Percentiles rank a stretch among this genome's conserved stretches.
These are phyloP conservation scores for Fimicolochytrium jonesii DNA, from an alignment of 192 early-diverging fungal species.

Conservation along the genomic window DNA sequence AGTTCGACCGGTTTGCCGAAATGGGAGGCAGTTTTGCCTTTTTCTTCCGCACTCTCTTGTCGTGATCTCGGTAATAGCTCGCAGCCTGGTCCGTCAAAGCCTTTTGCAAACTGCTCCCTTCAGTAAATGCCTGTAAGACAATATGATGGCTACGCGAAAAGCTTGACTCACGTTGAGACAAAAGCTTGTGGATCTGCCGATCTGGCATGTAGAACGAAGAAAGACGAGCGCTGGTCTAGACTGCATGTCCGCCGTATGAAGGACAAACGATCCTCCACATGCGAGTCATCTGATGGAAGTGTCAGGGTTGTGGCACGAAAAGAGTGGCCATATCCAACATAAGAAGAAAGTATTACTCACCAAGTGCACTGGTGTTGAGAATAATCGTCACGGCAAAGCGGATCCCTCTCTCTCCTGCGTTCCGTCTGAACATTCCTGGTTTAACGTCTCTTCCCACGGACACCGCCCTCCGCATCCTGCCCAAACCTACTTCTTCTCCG, in stretches of 20 bases:
- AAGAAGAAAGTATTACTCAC: conserved; percentile 34
- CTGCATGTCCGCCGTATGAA: conserved; percentile 63
- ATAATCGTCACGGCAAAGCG: conserved; percentile 73
- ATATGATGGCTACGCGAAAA: background rate
- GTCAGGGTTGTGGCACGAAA: background rate
- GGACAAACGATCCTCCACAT: conserved; percentile 64
- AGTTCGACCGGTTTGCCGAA: conserved; percentile 3
- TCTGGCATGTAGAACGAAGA: conserved; percentile 59
- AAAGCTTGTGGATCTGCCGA: conserved; percentile 54
- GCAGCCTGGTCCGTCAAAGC: conserved; percentile 64
- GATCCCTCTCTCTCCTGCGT: conserved; percentile 57
- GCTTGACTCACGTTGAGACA: conserved; percentile 51
- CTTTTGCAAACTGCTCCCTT: conserved; percentile 52
- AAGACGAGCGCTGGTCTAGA: conserved; percentile 64
- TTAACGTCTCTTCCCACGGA: no score
- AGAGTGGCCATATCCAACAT: background rate
- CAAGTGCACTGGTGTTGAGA: conserved; percentile 48
- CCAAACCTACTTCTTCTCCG: conserved; percentile 57
- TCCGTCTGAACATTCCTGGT: conserved; percentile 55
- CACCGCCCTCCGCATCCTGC: no score
- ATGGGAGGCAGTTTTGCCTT: conserved; percentile 52
- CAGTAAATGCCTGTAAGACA: no score
- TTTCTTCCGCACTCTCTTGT: conserved; percentile 70
- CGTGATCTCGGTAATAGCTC: conserved; percentile 72
- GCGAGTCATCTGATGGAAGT: conserved; percentile 60